A percentile compares a stretch with the other conserved stretches of the same genome.
Evolutionary conservation across 208 protist species (phyloP).

Genomic region (Strigomonas culicis): DNA sequence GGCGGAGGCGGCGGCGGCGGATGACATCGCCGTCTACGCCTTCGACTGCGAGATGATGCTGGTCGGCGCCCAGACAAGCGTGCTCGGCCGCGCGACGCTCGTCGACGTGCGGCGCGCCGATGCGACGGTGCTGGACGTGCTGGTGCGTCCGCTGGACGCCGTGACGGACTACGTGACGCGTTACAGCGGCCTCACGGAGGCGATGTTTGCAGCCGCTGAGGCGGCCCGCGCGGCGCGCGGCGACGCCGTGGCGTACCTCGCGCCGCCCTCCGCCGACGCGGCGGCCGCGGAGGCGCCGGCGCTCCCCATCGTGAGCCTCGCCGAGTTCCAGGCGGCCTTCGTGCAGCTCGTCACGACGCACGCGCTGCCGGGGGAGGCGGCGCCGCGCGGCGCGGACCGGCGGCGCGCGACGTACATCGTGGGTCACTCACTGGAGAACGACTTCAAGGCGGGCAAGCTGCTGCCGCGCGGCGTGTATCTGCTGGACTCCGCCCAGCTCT

Average conservation of each 20-base stretch:
- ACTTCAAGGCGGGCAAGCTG: conserved; percentile 87
- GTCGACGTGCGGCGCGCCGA: conserved; percentile 54
- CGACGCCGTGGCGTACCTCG: conserved; percentile 68
- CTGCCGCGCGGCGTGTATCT: conserved; percentile 81
- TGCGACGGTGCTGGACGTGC: conserved; percentile 71
- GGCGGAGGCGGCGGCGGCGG: background rate
- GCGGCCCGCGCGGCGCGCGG: too few relatives aligned
- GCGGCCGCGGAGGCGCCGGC: too few relatives aligned
- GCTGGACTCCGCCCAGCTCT: conserved; percentile 88
- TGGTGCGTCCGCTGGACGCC: conserved; percentile 70
- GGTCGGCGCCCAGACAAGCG: conserved; percentile 35
- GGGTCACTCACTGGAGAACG: conserved; percentile 93
- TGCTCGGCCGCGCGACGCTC: conserved; percentile 82
- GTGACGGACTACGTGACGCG: conserved; percentile 90
- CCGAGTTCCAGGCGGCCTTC: conserved; percentile 71
- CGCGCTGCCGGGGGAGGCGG: too few relatives aligned
- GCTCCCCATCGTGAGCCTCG: too few relatives aligned
- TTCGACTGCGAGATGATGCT: conserved; percentile 94
- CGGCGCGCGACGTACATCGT: conserved; percentile 83
- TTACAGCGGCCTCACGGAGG: conserved; percentile 79
- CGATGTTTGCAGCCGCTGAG: background rate
- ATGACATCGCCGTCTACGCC: conserved; percentile 39
- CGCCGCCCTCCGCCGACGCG: conserved; percentile 52
- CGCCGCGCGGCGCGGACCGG: too few relatives aligned
- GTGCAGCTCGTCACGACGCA: conserved; percentile 25